phyloP scores from a whole-genome alignment of 2,329 filamentous ascomycete genomes.

The Huntiella omanensis region DNA sequence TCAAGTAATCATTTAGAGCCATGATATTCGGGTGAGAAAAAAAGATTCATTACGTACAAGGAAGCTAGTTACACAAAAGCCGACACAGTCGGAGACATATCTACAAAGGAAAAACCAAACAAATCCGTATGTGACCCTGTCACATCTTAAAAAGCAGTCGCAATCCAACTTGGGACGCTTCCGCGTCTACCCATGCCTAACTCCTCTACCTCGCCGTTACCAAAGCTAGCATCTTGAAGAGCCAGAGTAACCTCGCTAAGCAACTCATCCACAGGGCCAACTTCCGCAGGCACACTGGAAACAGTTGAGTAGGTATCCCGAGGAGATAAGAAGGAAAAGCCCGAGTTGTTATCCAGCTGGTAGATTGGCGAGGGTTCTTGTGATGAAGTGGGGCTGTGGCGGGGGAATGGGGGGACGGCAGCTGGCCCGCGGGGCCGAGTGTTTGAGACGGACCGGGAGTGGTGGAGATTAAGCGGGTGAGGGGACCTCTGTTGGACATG shows the following conservation, averaged over 20 bases:
- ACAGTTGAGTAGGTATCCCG: background rate
- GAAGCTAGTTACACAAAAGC: too few species aligned
- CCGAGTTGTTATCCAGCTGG: background rate
- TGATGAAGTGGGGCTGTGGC: background rate
- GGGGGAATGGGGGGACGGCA: constrained; percentile 6
- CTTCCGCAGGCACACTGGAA: background rate
- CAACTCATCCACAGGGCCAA: constrained; percentile 7
- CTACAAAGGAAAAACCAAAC: too few species aligned
- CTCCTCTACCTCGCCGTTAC: background rate
- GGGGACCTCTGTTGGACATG: background rate
- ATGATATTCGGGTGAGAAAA: too few species aligned
- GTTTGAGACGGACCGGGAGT: background rate
- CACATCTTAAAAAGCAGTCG: constrained; percentile 1
- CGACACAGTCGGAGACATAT: too few species aligned
- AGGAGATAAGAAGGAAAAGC: constrained; percentile 1
- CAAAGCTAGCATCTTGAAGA: constrained; percentile 7
- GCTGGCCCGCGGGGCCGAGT: background rate
- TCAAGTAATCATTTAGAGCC: too few species aligned
- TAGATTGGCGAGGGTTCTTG: constrained; percentile 7
- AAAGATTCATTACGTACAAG: too few species aligned
- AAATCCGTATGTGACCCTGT: too few species aligned
- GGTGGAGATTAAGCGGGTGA: background rate
- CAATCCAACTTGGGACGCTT: background rate
- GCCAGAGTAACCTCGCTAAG: constrained; percentile 9
- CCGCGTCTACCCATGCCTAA: background rate